phyloP scores from a whole-genome alignment of 1,139 yeast species.

The Trichomonascaceae sp. region DNA sequence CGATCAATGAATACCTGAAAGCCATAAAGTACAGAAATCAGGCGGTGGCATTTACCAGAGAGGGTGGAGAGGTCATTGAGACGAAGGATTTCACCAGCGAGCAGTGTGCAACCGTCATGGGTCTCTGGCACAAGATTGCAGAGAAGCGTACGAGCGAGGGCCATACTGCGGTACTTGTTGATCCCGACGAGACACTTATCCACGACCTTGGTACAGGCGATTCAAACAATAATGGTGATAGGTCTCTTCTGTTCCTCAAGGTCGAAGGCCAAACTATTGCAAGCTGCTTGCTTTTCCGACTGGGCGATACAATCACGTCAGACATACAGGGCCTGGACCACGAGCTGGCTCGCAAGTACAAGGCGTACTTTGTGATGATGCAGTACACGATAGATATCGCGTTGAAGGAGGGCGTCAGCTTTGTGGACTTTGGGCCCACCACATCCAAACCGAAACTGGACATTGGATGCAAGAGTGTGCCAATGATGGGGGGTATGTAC shows the following conservation, averaged over 20 bases:
- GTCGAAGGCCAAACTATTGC: slow-evolving; percentile 29
- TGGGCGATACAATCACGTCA: slow-evolving; percentile 34
- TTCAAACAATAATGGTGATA: slow-evolving; percentile 19
- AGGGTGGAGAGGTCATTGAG: slow-evolving; percentile 28
- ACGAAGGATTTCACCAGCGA: slow-evolving; percentile 21
- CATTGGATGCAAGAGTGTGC: slow-evolving; percentile 30
- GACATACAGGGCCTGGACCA: slow-evolving; percentile 35
- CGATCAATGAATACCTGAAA: slow-evolving; percentile 28
- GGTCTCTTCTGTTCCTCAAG: slow-evolving; percentile 29
- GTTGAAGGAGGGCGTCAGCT: slow-evolving; percentile 27
- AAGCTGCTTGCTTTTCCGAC: slow-evolving; percentile 31
- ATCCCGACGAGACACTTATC: slow-evolving; percentile 27
- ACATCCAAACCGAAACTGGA: slow-evolving; percentile 31
- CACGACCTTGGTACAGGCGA: slow-evolving; percentile 22
- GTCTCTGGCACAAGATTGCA: slow-evolving; percentile 31
- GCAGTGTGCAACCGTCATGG: slow-evolving; percentile 24
- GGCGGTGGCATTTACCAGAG: slow-evolving; percentile 25
- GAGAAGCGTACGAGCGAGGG: slow-evolving; percentile 28
- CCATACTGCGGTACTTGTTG: slow-evolving; percentile 28
- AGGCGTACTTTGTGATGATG: slow-evolving; percentile 38
- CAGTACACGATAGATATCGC: slow-evolving; percentile 34
- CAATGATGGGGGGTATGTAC: slow-evolving; percentile 27
- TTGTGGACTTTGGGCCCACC: slow-evolving; percentile 34
- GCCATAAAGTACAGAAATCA: slow-evolving; percentile 32
- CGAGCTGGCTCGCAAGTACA: slow-evolving; percentile 29